phyloP scores from a whole-genome alignment of 163 green algal species.

The Trebouxiophyceae sp. region DNA sequence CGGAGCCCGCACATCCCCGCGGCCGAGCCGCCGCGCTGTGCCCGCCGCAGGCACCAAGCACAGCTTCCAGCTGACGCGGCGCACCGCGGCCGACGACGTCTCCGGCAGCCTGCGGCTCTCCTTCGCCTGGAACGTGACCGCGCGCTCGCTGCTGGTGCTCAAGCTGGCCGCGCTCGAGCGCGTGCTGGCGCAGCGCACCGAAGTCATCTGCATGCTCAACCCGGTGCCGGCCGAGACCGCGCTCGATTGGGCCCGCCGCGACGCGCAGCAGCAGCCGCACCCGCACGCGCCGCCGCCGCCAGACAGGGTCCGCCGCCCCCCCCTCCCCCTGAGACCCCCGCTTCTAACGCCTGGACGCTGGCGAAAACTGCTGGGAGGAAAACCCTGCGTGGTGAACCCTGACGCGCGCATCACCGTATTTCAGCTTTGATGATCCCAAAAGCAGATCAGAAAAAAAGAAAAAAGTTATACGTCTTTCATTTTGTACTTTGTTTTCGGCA shows the following conservation, averaged over 20 bases:
- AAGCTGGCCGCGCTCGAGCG: slow-evolving; percentile 66
- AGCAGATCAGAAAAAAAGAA: no score
- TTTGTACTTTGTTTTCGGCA: no score
- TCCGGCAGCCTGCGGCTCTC: slow-evolving; percentile 35
- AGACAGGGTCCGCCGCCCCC: no score
- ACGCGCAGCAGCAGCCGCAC: neutral
- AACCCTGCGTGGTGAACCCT: no score
- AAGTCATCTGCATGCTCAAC: slow-evolving; percentile 45
- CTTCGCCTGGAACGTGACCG: slow-evolving; percentile 67
- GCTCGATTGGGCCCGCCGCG: slow-evolving; percentile 12
- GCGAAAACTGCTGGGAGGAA: no score
- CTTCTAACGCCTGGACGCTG: no score
- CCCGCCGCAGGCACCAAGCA: slow-evolving; percentile 27
- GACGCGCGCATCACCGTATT: no score
- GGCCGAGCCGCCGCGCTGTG: no score
- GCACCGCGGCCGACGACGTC: slow-evolving; percentile 33
- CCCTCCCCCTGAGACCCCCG: no score
- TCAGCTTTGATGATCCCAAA: no score
- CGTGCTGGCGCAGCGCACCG: slow-evolving; percentile 56
- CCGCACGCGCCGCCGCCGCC: no score
- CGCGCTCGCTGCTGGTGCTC: slow-evolving; percentile 53
- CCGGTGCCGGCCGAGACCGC: slow-evolving; percentile 22
- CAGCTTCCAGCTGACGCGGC: slow-evolving; percentile 48
- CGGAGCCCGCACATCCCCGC: neutral
- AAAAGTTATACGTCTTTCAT: no score